Conservation (phyloP, 495 filamentous ascomycete genomes). For the Aspergillus carlsbadensis region DNA sequence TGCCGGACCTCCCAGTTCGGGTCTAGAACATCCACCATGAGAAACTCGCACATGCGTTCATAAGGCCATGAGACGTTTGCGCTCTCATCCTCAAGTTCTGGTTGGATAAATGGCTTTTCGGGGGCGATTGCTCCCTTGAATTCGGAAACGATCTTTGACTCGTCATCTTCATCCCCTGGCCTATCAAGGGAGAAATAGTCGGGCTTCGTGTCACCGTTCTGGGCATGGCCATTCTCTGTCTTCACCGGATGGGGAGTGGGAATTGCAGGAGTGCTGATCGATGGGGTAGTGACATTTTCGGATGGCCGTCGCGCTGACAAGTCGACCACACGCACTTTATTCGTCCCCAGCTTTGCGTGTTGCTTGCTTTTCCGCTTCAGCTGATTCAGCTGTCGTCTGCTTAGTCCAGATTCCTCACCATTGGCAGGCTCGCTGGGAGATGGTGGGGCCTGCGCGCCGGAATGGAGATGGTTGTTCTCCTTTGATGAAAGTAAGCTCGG, state of each 20-base stretch:
- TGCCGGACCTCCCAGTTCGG: conserved; percentile 95
- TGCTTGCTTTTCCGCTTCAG: conserved; percentile 87
- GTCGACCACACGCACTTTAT: conserved; percentile 89
- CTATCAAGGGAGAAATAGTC: conserved; percentile 91
- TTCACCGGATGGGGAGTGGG: conserved; percentile 72
- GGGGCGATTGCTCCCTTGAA: conserved; percentile 77
- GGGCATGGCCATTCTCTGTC: conserved; percentile 55
- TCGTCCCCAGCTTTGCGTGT: conserved; percentile 79
- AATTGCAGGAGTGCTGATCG: conserved; percentile 56
- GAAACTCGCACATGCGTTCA: conserved; percentile 88
- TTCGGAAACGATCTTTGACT: conserved; percentile 88
- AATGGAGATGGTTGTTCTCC: conserved; percentile 47
- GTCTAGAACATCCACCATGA: conserved; percentile 92
- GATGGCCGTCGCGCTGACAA: conserved; percentile 69
- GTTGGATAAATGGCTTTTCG: conserved; percentile 58
- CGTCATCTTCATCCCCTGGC: conserved; percentile 73
- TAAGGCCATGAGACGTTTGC: conserved; percentile 78
- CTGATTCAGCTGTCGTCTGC: conserved; percentile 88
- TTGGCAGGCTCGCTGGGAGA: conserved; percentile 52
- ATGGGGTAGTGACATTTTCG: conserved; percentile 63
- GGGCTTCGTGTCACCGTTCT: conserved; percentile 45
- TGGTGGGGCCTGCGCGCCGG: conserved; percentile 39
- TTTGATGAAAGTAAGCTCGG: conserved; percentile 22
- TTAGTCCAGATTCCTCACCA: conserved; percentile 70
- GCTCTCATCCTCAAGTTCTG: conserved; percentile 71